Percentiles rank a stretch among this genome's conserved stretches.
These are phyloP conservation scores for Urtica urens DNA, from an alignment of 306 rosid species.

Conservation along the genomic window DNA sequence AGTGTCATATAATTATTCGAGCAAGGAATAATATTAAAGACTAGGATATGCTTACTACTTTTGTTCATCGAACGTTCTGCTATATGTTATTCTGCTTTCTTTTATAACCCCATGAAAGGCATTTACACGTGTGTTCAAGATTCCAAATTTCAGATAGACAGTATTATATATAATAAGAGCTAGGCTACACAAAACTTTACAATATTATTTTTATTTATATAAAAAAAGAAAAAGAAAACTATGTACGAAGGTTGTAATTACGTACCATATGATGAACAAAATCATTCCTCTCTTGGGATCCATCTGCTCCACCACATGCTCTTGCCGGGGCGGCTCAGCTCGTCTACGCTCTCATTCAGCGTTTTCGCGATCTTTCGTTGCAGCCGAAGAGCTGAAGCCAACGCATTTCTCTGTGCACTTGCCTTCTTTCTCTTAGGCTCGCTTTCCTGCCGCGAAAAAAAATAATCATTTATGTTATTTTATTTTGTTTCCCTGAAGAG, in stretches of 20 bases:
- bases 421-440: constrained; percentile 65
- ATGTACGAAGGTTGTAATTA: constrained; percentile 1
- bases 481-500: too few species aligned
- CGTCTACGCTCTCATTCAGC: constrained; percentile 80
- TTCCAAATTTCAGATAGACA: constrained; percentile 28
- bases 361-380: constrained; percentile 67
- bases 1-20: constrained; percentile 10
- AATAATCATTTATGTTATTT: too few species aligned
- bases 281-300: constrained; percentile 92
- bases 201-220: too few species aligned
- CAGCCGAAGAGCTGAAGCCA: constrained; percentile 70
- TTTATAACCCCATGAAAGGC: constrained; percentile 12
- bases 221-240: constrained; percentile 15
- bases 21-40: constrained; percentile 6
- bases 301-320: constrained; percentile 96
- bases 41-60: constrained; percentile 15
- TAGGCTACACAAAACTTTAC: constrained; percentile 49
- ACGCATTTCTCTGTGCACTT: constrained; percentile 49
- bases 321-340: constrained; percentile 53
- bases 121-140: constrained; percentile 38
- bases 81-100: not conserved
- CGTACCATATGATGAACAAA: not conserved
- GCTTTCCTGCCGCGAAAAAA: constrained; percentile 57
- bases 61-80: constrained; percentile 19
- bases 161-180: constrained; percentile 14